phyloP scores from a whole-genome alignment of 2,329 filamentous ascomycete species.

The Xylaria arbuscula region DNA sequence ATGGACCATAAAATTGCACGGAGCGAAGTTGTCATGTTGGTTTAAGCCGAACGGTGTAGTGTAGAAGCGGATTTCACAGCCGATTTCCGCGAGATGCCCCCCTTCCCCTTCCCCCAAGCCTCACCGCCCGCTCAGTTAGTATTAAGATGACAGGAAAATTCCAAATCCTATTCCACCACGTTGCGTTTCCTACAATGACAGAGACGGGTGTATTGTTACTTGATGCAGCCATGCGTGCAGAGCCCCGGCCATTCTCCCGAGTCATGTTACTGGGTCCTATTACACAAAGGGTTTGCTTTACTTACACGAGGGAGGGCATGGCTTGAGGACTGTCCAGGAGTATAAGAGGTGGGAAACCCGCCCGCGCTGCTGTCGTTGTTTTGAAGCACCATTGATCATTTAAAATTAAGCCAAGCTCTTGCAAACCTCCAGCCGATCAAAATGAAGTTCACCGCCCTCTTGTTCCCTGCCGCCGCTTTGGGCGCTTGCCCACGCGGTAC shows the following conservation, averaged over 20 bases:
- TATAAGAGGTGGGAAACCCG: slow-evolving; percentile 27
- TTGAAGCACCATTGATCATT: slow-evolving; percentile 2
- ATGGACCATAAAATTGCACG: too few species aligned
- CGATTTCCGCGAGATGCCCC: slow-evolving; percentile 28
- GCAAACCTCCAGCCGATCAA: slow-evolving; percentile 13
- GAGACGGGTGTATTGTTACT: too few species aligned
- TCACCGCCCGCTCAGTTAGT: slow-evolving; percentile 1
- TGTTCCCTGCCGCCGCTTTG: slow-evolving; percentile 26
- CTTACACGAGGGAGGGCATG: background rate
- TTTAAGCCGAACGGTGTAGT: too few species aligned
- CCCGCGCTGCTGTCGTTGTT: slow-evolving; percentile 6
- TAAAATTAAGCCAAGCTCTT: background rate
- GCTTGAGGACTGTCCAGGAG: too few species aligned
- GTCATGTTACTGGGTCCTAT: background rate
- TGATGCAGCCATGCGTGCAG: background rate
- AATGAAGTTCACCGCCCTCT: slow-evolving; percentile 31
- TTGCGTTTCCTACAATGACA: background rate
- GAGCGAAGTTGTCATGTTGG: too few species aligned
- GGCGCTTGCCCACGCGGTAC: slow-evolving; percentile 28
- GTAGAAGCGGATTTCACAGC: too few species aligned
- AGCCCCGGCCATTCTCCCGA: background rate
- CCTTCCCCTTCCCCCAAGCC: slow-evolving; percentile 16
- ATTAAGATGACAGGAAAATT: slow-evolving; percentile 14
- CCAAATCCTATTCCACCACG: slow-evolving; percentile 21
- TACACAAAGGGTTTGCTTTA: background rate